Base-by-base conservation (phyloP, 225 moss, liverwort and hornwort species). In the Bryoerythrophyllum caledonicum region DNA sequence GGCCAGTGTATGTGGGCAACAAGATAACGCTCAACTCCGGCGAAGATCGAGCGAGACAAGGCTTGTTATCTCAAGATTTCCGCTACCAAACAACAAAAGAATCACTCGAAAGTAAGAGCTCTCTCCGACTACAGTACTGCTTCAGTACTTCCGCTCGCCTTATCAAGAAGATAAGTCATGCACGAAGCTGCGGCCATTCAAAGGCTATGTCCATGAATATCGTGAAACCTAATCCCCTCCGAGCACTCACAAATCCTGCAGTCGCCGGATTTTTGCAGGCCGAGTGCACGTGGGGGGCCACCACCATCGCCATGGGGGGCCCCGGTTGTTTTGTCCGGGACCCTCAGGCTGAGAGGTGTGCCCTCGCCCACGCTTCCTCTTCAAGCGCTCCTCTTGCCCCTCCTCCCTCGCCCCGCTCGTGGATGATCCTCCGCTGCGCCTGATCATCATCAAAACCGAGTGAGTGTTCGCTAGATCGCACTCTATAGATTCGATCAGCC, bases 171-270 rank as follows among this genome's bases (percentile, higher is more conserved):
- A 38, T 8, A 9, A 38, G 37, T 63, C n/a, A 74, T 76, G 74
- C 79, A 82, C 74, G 82, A 82, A 65, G 73, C 73, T 63, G 37
- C 67, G 67, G 73, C 67, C 60, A 76, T 82, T 85, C 80, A 86
- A 86, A 74, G 67, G 15, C 67, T n/a, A 40, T 52, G 52, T 56
- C 55, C 20, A 49, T 49, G 19, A 49, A 6, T 6, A 17, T 49
- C 48, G 17, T 1, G 17, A 49, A 49, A 49, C 17, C 48, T 49
- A 49, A 49, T 49, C 17, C 17, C 48, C 48, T 38, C 37, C 37
- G 7, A 38, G 38, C 38, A 38, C 19, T 49, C 19, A 6, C 38
- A 19, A 49, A 49, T 49, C 48, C 48, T 17, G 19, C 5, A 49
- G 17, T 6, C 17, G 1, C 48, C 48, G 17, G 48, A 49, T 49